Evolutionary conservation across 2,329 filamentous ascomycete genomes (phyloP).

Genomic region (Paraphaeosphaeria minitans): DNA sequence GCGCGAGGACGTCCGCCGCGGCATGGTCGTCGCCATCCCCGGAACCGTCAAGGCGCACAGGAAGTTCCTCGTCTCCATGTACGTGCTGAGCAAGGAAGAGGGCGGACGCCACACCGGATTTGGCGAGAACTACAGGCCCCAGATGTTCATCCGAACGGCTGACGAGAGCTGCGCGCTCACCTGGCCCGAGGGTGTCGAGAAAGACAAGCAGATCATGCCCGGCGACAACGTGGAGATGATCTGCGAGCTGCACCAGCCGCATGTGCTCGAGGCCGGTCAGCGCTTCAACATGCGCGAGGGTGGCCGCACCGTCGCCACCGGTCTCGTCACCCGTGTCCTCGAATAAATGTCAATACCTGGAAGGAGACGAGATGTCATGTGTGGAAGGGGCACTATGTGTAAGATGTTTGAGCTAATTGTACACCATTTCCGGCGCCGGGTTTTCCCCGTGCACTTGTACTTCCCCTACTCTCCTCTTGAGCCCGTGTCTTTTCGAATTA

Average conservation of each 20-base stretch:
- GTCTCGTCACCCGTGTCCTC: slow-evolving; percentile 46
- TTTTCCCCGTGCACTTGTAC: slow-evolving; percentile 11
- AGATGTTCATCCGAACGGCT: slow-evolving; percentile 93
- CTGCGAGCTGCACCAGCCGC: slow-evolving; percentile 80
- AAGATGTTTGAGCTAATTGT: slow-evolving; percentile 14
- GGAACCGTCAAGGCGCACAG: slow-evolving; percentile 83
- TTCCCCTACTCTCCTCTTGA: slow-evolving; percentile 15
- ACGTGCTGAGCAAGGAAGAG: slow-evolving; percentile 96
- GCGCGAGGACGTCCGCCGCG: slow-evolving; percentile 91
- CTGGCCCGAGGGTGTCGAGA: slow-evolving; percentile 84
- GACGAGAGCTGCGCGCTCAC: slow-evolving; percentile 75
- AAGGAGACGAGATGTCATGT: neutral
- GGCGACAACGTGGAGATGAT: slow-evolving; percentile 99
- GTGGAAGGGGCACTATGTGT: slow-evolving; percentile 7
- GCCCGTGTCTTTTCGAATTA: slow-evolving; percentile 10
- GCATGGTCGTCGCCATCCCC: slow-evolving; percentile 90
- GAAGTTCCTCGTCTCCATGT: slow-evolving; percentile 94
- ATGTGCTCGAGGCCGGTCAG: slow-evolving; percentile 88
- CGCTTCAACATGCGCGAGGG: slow-evolving; percentile 99
- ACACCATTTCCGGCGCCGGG: slow-evolving; percentile 17
- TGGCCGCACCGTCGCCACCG: slow-evolving; percentile 63
- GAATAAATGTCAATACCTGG: slow-evolving; percentile 29
- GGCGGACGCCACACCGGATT: slow-evolving; percentile 97
- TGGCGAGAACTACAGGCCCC: slow-evolving; percentile 93
- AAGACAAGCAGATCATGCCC: slow-evolving; percentile 90